Evolutionary conservation across 169 alveolate genomes (phyloP), one percentile per base, ranked within the genome.

Genomic region (Pseudocohnilembus persalinus): DNA sequence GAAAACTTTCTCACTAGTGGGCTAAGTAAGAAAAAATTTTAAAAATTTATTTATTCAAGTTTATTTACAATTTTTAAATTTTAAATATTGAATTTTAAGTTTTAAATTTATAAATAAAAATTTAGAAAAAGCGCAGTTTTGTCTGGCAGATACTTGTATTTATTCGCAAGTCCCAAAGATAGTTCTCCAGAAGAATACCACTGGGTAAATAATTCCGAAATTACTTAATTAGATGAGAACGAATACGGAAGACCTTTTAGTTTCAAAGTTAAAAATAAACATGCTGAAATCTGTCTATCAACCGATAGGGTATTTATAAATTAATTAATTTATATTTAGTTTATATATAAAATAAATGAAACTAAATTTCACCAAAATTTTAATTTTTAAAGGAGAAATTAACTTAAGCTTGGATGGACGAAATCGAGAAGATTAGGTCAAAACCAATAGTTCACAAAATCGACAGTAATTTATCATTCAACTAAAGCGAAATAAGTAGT

Each of bases 101-200:
- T 11, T 11, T 49, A 11, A 11, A 49, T 11, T 49, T 49, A 49
- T 49, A 49, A 49, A 11, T 49, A 49, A n/a, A 11, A 49, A 11
- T 20, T 11, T 11, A 49, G 68, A 20, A 49, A 49, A 28, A 86
- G 81, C 29, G 90, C 80, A 35, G 90, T 86, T 15, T 72, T 86
- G 26, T 80, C 87, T 86, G 90, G 90, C 24, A 85, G 87, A 11
- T 86, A 86, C 32, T 34, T 86, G 31, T 86, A 86, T 27, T 80
- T 86, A 31, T 86, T 81, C 64, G 90, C 83, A 1, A 79, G 74
- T 28, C 87, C 90, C 29, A 86, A 86, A 33, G 90, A 79, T 32
- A 11, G 34, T 20, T 63, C 32, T 26, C 90, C 90, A n/a, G 80
- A 80, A 74, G 73, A 30, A 1, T 82, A 63, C 35, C 31, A 73